phyloP scores from a whole-genome alignment of 495 filamentous ascomycete genomes.

The Amphirosellinia nigrospora region DNA sequence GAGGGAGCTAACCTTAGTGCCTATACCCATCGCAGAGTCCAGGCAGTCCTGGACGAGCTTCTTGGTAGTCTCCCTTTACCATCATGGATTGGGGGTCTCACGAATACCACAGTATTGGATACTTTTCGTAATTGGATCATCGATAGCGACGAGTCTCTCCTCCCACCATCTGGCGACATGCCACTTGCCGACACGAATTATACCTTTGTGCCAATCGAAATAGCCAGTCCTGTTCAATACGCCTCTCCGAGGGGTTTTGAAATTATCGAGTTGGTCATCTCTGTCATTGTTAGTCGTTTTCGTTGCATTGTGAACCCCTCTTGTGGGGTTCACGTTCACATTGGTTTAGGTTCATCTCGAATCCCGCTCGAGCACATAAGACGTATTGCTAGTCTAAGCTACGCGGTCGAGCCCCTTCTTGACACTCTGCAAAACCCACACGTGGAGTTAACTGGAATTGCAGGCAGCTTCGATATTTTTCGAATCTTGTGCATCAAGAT shows the following conservation, averaged over 20 bases:
- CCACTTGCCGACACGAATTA: too few species aligned
- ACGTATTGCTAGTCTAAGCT: neutral
- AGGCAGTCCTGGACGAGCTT: neutral
- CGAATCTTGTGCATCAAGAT: neutral
- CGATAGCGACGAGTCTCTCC: neutral
- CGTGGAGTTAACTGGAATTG: neutral
- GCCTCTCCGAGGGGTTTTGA: neutral
- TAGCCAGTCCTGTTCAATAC: slow-evolving; percentile 3
- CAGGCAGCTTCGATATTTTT: neutral
- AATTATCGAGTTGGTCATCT: neutral
- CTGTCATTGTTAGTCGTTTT: neutral
- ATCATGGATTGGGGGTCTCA: neutral
- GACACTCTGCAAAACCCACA: neutral
- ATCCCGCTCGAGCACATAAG: neutral
- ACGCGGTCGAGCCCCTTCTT: neutral
- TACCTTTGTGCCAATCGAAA: neutral
- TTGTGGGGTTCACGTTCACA: slow-evolving; percentile 5
- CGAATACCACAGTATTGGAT: neutral
- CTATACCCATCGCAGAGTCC: neutral
- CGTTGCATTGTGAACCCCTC: neutral
- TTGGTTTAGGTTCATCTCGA: neutral
- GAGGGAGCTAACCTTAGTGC: too few species aligned
- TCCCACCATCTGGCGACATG: neutral
- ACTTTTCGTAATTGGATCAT: neutral
- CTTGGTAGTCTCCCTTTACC: slow-evolving; percentile 43